Base-by-base conservation (phyloP, 768 basidiomycete species). In the Agrocybe praecox region DNA sequence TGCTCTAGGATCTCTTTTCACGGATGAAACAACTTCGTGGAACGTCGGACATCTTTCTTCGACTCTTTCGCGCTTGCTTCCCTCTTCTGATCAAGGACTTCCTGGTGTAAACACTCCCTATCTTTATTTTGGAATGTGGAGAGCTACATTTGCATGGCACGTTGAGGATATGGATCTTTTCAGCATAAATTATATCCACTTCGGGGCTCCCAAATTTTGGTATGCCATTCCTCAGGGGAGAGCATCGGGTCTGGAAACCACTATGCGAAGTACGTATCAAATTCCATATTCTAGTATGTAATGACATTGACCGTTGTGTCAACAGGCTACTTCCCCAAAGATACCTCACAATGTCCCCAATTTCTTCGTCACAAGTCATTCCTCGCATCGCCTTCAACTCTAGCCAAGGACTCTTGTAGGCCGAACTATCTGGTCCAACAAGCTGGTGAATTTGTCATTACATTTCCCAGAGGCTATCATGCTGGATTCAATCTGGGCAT, bases 121-220 rank as follows among this genome's bases (percentile, higher is more conserved):
- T 69, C 83, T 98, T 2, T 98, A 98, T 72, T 98, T 96, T 69
- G 97, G 97, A 61, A 98, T 98, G 96, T 99, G 97, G 97, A 81
- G 95, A 49, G 96, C 96, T 21, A 94, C 94, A 0, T 98, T 98
- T 72, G 93, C 95, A 0, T 99, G 97, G 96, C 97, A 99, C 65
- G 97, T 99, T 47, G 97, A 99, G 72, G 97, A 99, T 72, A 97
- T 98, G 92, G 97, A 99, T 67, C 80, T 99, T 1, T 98, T 96
- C 74, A 96, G 94, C 55, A 98, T 99, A 76, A 99, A 99, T 69
- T 98, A 95, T 69, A 93, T 99, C 53, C 97, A 99, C 71, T 98
- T 98, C 63, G 97, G 97, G 0, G 95, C 96, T 0, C 95, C 96
- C 1, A 98, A 93, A 64, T 90, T 91, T 66, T 99, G 97, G 97